Evolutionary conservation across 2,329 filamentous ascomycete genomes (phyloP).

Genomic region (Coleophoma eucalyptorum): DNA sequence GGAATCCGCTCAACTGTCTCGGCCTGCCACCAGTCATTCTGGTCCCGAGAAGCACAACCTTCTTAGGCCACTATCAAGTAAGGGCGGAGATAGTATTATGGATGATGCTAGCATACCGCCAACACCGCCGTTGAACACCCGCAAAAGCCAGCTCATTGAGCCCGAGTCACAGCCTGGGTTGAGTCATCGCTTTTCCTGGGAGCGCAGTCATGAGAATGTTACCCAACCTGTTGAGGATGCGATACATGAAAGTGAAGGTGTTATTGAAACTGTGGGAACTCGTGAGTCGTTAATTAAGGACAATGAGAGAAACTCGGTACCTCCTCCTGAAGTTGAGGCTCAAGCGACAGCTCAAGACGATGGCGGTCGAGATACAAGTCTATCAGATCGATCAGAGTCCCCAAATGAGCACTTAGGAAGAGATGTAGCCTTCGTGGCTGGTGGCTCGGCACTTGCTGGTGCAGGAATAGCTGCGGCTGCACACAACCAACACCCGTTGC

Average conservation of each 20-base stretch:
- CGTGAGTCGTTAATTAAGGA: neutral
- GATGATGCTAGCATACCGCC: slow-evolving; percentile 2
- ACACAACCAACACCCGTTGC: neutral
- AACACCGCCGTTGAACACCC: slow-evolving; percentile 19
- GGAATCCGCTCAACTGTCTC: slow-evolving; percentile 3
- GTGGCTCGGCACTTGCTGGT: slow-evolving; percentile 8
- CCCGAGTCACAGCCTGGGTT: slow-evolving; percentile 11
- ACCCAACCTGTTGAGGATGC: neutral
- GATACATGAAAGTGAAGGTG: too few species aligned
- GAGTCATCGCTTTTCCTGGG: slow-evolving; percentile 24
- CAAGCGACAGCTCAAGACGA: neutral
- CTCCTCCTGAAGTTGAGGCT: neutral
- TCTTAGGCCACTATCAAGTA: neutral
- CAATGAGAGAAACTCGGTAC: neutral
- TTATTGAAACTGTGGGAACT: too few species aligned
- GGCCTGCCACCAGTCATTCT: slow-evolving; percentile 1
- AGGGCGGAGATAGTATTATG: neutral
- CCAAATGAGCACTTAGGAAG: slow-evolving; percentile 7
- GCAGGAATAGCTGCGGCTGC: slow-evolving; percentile 1
- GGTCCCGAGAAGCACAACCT: neutral
- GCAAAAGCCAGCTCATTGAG: slow-evolving; percentile 8
- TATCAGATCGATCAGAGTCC: neutral
- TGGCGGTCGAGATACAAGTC: neutral
- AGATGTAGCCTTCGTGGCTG: slow-evolving; percentile 11
- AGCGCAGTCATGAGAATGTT: slow-evolving; percentile 17